Conservation (phyloP, 805 yeast species). For the Kodamaea nitidulidarum region DNA sequence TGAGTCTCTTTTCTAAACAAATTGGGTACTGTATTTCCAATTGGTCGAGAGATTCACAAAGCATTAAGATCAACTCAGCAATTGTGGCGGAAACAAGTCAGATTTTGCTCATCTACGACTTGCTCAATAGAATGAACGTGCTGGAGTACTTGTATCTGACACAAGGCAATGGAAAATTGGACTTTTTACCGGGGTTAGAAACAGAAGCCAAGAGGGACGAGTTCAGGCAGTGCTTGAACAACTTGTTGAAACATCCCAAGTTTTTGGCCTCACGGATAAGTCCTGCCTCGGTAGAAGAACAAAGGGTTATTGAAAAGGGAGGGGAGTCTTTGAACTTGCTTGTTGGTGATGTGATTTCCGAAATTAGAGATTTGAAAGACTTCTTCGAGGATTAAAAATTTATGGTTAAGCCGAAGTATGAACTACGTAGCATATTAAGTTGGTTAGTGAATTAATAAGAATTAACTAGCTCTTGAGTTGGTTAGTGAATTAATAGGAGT, state of each 20-base stretch:
- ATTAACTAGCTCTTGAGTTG: too few species aligned
- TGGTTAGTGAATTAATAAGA: too few species aligned
- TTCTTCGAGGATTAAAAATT: slow-evolving; percentile 15
- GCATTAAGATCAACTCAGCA: slow-evolving; percentile 35
- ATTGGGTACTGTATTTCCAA: slow-evolving; percentile 56
- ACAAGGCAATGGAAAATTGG: slow-evolving; percentile 10
- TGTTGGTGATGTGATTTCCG: slow-evolving; percentile 44
- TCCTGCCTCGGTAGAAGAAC: slow-evolving; percentile 64
- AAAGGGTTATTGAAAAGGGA: slow-evolving; percentile 49
- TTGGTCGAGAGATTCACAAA: slow-evolving; percentile 61
- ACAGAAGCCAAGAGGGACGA: slow-evolving; percentile 54
- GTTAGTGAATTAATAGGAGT: too few species aligned
- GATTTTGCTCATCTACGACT: slow-evolving; percentile 58
- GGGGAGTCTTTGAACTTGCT: slow-evolving; percentile 28
- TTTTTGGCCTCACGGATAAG: slow-evolving; percentile 66
- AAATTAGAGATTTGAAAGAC: slow-evolving; percentile 51
- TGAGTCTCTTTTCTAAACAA: slow-evolving; percentile 61
- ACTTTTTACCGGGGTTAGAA: slow-evolving; percentile 57
- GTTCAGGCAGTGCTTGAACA: slow-evolving; percentile 58
- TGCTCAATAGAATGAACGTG: slow-evolving; percentile 51
- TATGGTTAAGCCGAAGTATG: too few species aligned
- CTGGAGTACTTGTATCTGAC: slow-evolving; percentile 36
- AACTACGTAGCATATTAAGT: too few species aligned
- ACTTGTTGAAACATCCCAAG: slow-evolving; percentile 82
- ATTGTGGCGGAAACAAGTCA: slow-evolving; percentile 47